A percentile compares a stretch with the other conserved stretches of the same genome.
Evolutionary conservation across 352 stramenopile genomes (phyloP).

Genomic region (Phytopythium vexans): DNA sequence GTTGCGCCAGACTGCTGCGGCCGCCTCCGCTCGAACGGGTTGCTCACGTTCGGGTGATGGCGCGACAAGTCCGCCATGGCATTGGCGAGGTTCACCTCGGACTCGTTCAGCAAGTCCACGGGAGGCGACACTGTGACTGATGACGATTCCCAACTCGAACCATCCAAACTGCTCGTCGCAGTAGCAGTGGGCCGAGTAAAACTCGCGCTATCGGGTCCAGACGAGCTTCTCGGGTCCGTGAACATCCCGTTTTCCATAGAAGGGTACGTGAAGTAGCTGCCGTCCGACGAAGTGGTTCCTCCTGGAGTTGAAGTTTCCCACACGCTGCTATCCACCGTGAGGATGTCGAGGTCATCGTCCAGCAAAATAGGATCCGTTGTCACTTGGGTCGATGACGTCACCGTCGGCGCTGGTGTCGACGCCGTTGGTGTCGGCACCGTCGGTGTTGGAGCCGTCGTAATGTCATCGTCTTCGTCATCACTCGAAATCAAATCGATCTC

Average conservation of each 20-base stretch:
- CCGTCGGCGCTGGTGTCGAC: constrained; percentile 1
- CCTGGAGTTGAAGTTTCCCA: constrained; percentile 41
- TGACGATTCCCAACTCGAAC: constrained; percentile 1
- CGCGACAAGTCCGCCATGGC: constrained; percentile 63
- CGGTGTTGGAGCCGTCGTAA: constrained; percentile 1
- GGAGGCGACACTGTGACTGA: constrained; percentile 8
- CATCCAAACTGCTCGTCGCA: constrained; percentile 1
- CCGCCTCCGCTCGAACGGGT: constrained; percentile 41
- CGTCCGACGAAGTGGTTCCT: constrained; percentile 11
- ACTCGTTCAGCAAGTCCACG: constrained; percentile 26
- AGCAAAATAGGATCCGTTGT: constrained; percentile 30
- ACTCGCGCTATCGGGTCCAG: constrained; percentile 12
- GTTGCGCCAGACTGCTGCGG: constrained; percentile 5
- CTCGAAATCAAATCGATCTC: constrained; percentile 78
- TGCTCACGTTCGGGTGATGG: constrained; percentile 51
- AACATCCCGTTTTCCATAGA: constrained; percentile 45
- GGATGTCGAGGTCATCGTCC: constrained; percentile 58
- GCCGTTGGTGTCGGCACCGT: constrained; percentile 5
- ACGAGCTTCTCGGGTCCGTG: constrained; percentile 5
- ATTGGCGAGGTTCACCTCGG: constrained; percentile 47
- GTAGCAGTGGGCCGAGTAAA: constrained; percentile 3
- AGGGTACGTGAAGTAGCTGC: constrained; percentile 46
- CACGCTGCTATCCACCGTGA: constrained; percentile 62
- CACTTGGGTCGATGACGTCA: constrained; percentile 6
- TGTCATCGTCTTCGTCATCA: constrained; percentile 59